Percentiles rank a stretch among this genome's conserved stretches.
These are phyloP conservation scores for Saturnispora zaruensis DNA, from an alignment of 805 yeast genomes.

Conservation along the genomic window DNA sequence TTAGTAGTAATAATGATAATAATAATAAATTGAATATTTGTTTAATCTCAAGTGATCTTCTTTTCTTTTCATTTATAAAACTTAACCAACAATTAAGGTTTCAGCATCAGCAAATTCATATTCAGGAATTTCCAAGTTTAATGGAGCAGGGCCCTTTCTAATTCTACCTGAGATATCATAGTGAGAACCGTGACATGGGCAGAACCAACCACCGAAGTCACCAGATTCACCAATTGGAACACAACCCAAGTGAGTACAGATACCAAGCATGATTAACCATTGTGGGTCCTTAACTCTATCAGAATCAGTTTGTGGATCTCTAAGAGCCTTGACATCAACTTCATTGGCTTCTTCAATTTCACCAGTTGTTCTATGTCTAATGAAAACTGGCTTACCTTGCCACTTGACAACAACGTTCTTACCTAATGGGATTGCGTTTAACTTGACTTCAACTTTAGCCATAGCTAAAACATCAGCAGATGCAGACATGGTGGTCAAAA, in stretches of 20 bases:
- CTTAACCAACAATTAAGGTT: slow-evolving; percentile 80
- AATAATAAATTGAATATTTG: not conserved
- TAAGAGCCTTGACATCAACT: slow-evolving; percentile 66
- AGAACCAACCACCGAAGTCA: slow-evolving; percentile 99
- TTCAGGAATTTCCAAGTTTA: slow-evolving; percentile 92
- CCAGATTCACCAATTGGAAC: slow-evolving; percentile 99
- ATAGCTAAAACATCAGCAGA: slow-evolving; percentile 98
- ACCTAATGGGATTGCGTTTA: slow-evolving; percentile 91
- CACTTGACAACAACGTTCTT: slow-evolving; percentile 97
- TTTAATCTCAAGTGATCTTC: not conserved
- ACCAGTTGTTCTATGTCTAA: slow-evolving; percentile 92
- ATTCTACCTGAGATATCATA: slow-evolving; percentile 99
- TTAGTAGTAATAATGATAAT: not conserved
- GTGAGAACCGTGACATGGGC: slow-evolving; percentile 99
- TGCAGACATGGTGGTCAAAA: slow-evolving; percentile 89
- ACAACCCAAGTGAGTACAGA: slow-evolving; percentile 99
- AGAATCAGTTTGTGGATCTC: slow-evolving; percentile 91
- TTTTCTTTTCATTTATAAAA: not conserved
- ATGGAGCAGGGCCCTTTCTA: slow-evolving; percentile 99
- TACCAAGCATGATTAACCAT: slow-evolving; percentile 99
- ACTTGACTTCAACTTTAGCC: slow-evolving; percentile 98
- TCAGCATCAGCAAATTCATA: slow-evolving; percentile 76
- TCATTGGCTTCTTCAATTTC: slow-evolving; percentile 93
- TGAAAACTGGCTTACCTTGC: slow-evolving; percentile 99
- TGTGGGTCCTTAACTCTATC: slow-evolving; percentile 95